Percentiles rank a stretch among this genome's conserved stretches.
These are phyloP conservation scores for Salvia splendens DNA, from an alignment of 257 asterid genomes.

Conservation along the genomic window DNA sequence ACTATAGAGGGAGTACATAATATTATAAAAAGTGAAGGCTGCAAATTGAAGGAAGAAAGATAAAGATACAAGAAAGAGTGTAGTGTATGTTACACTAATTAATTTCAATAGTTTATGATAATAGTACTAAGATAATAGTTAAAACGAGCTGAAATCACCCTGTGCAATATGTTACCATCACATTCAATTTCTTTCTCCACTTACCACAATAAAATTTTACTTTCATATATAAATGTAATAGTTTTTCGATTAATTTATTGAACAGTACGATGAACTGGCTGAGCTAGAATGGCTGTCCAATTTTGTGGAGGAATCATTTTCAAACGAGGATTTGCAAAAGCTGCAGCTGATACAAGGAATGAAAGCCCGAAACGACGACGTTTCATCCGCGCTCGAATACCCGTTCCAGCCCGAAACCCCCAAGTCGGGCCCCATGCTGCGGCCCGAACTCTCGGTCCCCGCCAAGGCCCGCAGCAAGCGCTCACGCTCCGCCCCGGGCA, in stretches of 20 bases:
- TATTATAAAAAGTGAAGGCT: neutral
- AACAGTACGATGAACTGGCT: conserved; percentile 74
- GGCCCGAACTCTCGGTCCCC: conserved; percentile 63
- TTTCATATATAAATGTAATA: no score
- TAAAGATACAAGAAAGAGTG: neutral
- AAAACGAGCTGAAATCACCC: neutral
- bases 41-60: neutral
- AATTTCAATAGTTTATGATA: neutral
- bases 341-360: conserved; percentile 73
- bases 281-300: conserved; percentile 87
- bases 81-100: neutral
- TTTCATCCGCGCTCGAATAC: conserved; percentile 40
- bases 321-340: conserved; percentile 71
- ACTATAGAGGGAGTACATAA: no score
- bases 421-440: conserved; percentile 33
- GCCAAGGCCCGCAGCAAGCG: conserved; percentile 96
- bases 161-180: neutral
- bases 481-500: conserved; percentile 77
- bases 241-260: neutral
- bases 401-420: conserved; percentile 52
- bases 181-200: no score
- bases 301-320: conserved; percentile 81
- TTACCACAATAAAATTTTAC: no score
- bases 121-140: neutral
- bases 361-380: conserved; percentile 42